phyloP scores from a whole-genome alignment of 768 basidiomycete species.

The Agaricus subrufescens region DNA sequence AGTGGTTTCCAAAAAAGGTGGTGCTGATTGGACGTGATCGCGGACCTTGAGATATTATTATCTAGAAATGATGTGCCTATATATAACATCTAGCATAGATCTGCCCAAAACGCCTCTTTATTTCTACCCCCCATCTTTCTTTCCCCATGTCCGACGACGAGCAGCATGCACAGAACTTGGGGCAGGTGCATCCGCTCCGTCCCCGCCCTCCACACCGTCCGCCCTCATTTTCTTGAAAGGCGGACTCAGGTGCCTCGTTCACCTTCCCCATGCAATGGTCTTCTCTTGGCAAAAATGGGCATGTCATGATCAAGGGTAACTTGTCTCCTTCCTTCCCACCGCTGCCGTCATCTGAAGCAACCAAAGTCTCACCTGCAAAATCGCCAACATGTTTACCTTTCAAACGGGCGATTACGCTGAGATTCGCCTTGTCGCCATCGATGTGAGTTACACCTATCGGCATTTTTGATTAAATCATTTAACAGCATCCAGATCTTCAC shows the following conservation, averaged over 20 bases:
- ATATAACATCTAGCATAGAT: not conserved
- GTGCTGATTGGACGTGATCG: slow-evolving; percentile 13
- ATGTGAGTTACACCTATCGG: slow-evolving; percentile 53
- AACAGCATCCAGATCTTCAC: slow-evolving; percentile 83
- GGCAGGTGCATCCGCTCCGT: slow-evolving; percentile 48
- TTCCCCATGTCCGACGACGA: slow-evolving; percentile 86
- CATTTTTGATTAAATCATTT: not conserved
- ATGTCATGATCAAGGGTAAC: slow-evolving; percentile 91
- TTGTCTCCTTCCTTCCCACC: not conserved
- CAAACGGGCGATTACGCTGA: slow-evolving; percentile 99
- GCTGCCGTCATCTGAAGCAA: slow-evolving; percentile 5
- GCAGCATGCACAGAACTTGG: slow-evolving; percentile 80
- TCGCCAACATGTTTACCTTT: slow-evolving; percentile 98
- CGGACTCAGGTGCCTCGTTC: slow-evolving; percentile 67
- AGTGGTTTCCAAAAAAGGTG: not conserved
- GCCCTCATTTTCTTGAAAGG: slow-evolving; percentile 31
- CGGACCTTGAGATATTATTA: slow-evolving; percentile 35
- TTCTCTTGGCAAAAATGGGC: slow-evolving; percentile 87
- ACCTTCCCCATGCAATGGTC: slow-evolving; percentile 95
- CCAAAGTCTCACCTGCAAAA: slow-evolving; percentile 91
- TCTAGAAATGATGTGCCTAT: slow-evolving; percentile 15
- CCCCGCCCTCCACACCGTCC: slow-evolving; percentile 6
- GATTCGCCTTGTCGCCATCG: slow-evolving; percentile 95
- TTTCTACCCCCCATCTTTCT: slow-evolving; percentile 7
- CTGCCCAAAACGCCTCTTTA: slow-evolving; percentile 10